A percentile compares a stretch with the other conserved stretches of the same genome.
Evolutionary conservation across 2,329 filamentous ascomycete genomes (phyloP).

Genomic region (Polychaeton citri): DNA sequence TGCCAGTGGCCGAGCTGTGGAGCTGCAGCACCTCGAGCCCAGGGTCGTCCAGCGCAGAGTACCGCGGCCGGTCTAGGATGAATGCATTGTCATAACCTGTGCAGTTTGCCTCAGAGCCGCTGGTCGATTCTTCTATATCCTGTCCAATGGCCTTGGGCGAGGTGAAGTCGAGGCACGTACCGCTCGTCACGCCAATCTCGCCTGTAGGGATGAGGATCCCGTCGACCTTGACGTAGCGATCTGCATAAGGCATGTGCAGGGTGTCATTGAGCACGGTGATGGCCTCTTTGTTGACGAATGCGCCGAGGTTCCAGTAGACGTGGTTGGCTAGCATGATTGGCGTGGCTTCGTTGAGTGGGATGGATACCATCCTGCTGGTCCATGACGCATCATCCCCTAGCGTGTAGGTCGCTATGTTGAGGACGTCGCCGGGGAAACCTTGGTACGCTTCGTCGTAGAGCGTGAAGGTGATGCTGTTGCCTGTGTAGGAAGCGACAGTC

Average conservation of each 20-base stretch:
- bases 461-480: constrained; percentile 59
- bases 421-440: constrained; percentile 67
- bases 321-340: constrained; percentile 70
- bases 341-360: constrained; percentile 60
- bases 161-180: constrained; percentile 17
- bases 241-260: constrained; percentile 58
- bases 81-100: constrained; percentile 12
- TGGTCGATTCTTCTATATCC: constrained; percentile 6
- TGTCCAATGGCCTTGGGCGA: constrained; percentile 12
- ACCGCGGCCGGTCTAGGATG: constrained; percentile 14
- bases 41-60: constrained; percentile 11
- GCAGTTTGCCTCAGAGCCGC: constrained; percentile 8
- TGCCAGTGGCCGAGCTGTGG: constrained; percentile 14
- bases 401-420: constrained; percentile 62
- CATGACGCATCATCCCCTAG: constrained; percentile 48
- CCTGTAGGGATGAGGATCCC: constrained; percentile 35
- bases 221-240: constrained; percentile 55
- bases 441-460: constrained; percentile 59
- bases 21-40: constrained; percentile 13
- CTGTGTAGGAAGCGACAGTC: constrained; percentile 55
- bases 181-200: constrained; percentile 41
- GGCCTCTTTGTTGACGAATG: constrained; percentile 60
- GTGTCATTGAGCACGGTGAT: constrained; percentile 55
- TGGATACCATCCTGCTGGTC: constrained; percentile 59
- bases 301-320: constrained; percentile 74